These are phyloP conservation scores for Arthroderma uncinatum DNA, from an alignment of 2,329 filamentous ascomycete genomes.

Conservation along the genomic window DNA sequence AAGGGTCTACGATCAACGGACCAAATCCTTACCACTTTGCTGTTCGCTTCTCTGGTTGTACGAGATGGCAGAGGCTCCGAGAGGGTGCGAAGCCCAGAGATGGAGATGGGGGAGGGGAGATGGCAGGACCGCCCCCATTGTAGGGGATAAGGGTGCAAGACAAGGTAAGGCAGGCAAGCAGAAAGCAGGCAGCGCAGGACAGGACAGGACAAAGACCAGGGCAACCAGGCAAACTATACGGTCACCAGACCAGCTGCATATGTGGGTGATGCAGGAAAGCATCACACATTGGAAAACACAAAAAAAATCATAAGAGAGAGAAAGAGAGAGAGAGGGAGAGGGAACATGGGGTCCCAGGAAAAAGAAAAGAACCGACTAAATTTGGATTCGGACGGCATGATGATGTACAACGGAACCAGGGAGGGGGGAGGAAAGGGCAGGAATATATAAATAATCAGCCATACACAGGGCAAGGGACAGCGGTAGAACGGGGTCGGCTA, in stretches of 20 bases:
- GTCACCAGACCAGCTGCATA: constrained; percentile 7
- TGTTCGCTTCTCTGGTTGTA: not conserved
- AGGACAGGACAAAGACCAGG: not conserved
- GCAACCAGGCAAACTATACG: constrained; percentile 2
- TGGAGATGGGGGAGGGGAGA: not conserved
- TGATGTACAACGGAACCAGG: constrained; percentile 1
- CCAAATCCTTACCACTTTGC: not conserved
- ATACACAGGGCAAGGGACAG: not conserved
- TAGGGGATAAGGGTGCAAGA: not conserved
- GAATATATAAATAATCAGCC: not conserved
- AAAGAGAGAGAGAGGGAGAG: not conserved
- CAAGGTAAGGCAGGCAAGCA: not conserved
- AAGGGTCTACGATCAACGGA: not conserved
- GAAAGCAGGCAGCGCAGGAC: not conserved
- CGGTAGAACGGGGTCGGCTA: not conserved
- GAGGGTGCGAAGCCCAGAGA: not conserved
- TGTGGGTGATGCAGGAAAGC: constrained; percentile 6
- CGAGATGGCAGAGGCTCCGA: not conserved
- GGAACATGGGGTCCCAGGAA: not conserved
- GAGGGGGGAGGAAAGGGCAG: not conserved
- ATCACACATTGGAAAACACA: not conserved
- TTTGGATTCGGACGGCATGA: constrained; percentile 4
- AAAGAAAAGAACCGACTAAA: not conserved
- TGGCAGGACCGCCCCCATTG: not conserved
- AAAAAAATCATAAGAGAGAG: not conserved